Evolutionary conservation across 2,329 filamentous ascomycete genomes (phyloP).

Genomic region (Fusarium veterinarium): DNA sequence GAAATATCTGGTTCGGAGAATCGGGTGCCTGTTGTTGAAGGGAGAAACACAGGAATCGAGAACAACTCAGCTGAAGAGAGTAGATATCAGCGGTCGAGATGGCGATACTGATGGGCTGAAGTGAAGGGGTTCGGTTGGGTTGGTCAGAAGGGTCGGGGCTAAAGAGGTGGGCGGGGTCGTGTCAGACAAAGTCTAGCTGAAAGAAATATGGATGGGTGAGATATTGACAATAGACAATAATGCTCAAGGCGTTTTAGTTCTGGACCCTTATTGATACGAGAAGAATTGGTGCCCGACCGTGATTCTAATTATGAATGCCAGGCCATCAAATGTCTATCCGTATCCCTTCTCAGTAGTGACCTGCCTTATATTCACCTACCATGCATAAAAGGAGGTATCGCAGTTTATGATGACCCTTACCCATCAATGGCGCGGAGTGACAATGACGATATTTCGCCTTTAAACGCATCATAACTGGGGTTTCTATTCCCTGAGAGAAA

Average conservation of each 20-base stretch:
- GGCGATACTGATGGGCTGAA: conserved; percentile 22
- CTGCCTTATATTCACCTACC: neutral
- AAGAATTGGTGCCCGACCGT: neutral
- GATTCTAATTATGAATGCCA: neutral
- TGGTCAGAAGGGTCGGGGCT: conserved; percentile 17
- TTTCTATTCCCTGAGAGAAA: neutral
- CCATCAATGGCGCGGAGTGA: conserved; percentile 2
- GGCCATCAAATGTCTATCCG: neutral
- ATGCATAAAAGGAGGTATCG: neutral
- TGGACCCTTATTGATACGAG: neutral
- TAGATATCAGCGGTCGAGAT: conserved; percentile 20
- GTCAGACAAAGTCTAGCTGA: conserved; percentile 31
- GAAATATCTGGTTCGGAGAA: neutral
- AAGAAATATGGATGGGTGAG: conserved; percentile 26
- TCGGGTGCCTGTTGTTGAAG: neutral
- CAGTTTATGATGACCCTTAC: neutral
- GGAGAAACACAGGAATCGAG: neutral
- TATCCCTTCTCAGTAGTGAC: neutral
- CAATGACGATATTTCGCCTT: conserved; percentile 9
- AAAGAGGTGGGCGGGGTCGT: conserved; percentile 31
- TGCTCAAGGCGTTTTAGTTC: conserved; percentile 3
- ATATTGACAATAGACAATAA: neutral
- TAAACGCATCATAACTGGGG: neutral
- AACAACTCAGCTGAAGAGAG: conserved; percentile 3
- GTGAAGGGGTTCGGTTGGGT: conserved; percentile 22